A percentile compares a stretch with the other conserved stretches of the same genome.
phyloP scores from a whole-genome alignment of 495 filamentous ascomycete genomes.

The Aspergillus ellipticus region DNA sequence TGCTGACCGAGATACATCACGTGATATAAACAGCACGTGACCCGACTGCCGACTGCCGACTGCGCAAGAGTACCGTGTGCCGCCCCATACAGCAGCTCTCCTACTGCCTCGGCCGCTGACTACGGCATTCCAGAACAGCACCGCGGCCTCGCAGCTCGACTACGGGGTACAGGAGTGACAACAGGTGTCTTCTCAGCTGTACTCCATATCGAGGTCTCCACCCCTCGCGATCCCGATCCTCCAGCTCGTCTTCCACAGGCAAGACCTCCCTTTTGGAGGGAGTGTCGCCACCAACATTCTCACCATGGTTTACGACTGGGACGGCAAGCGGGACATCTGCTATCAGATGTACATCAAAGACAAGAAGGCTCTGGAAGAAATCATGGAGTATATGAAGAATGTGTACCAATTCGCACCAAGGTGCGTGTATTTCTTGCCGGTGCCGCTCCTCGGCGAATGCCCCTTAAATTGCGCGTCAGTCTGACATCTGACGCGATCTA shows the following conservation, averaged over 20 bases:
- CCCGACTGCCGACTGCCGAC: no score
- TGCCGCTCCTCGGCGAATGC: not conserved
- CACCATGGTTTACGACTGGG: constrained; percentile 73
- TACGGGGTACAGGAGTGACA: constrained; percentile 4
- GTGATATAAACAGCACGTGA: no score
- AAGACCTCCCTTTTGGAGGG: constrained; percentile 31
- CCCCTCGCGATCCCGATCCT: constrained; percentile 1
- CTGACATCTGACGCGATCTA: not conserved
- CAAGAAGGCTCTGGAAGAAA: constrained; percentile 62
- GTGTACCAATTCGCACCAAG: constrained; percentile 63
- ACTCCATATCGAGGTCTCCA: not conserved
- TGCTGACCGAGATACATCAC: no score
- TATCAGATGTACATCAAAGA: constrained; percentile 72
- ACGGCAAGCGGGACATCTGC: constrained; percentile 63
- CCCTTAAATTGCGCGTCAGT: not conserved
- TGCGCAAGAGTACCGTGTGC: constrained; percentile 22
- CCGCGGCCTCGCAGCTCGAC: not conserved
- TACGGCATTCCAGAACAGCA: constrained; percentile 22
- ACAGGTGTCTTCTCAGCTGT: not conserved
- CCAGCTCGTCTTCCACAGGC: constrained; percentile 13
- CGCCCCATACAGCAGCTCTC: constrained; percentile 6
- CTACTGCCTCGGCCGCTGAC: not conserved
- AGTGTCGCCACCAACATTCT: constrained; percentile 12
- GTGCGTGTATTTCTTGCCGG: constrained; percentile 34
- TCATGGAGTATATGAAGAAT: constrained; percentile 59